Conservation (phyloP, 1,284 basidiomycete genomes). For the Microbotryomycetes sp. region DNA sequence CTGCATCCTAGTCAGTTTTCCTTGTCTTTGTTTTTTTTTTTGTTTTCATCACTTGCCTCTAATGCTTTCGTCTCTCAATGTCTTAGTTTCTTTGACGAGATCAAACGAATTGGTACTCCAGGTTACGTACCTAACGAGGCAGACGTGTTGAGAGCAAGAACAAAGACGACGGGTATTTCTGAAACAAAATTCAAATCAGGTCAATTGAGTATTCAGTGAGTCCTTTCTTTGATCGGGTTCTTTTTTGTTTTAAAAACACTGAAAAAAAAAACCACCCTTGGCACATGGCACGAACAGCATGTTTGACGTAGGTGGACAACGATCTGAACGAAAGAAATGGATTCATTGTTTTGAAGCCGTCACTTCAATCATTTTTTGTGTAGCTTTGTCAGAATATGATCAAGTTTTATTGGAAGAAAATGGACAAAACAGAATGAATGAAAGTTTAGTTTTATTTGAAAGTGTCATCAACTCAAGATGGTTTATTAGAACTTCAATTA, state of each 20-base stretch:
- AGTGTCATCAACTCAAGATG: slow-evolving; percentile 95
- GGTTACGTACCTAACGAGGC: slow-evolving; percentile 81
- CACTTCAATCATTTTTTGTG: slow-evolving; percentile 78
- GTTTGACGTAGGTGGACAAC: slow-evolving; percentile 86
- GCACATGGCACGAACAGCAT: slow-evolving; percentile 53
- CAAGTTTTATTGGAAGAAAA: slow-evolving; percentile 89
- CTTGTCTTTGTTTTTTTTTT: not conserved
- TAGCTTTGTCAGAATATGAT: slow-evolving; percentile 81
- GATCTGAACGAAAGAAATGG: slow-evolving; percentile 80
- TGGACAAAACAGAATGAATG: slow-evolving; percentile 91
- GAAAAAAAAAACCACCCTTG: not conserved
- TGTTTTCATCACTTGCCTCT: slow-evolving; percentile 12
- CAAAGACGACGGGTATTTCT: slow-evolving; percentile 87
- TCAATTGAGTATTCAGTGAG: slow-evolving; percentile 48
- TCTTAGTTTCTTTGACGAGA: slow-evolving; percentile 77
- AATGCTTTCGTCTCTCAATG: slow-evolving; percentile 38
- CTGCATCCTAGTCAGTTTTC: slow-evolving; percentile 72
- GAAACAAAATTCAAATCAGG: slow-evolving; percentile 59
- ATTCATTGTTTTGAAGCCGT: slow-evolving; percentile 47
- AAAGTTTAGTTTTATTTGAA: slow-evolving; percentile 88
- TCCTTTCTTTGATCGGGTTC: not conserved
- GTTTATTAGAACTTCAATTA: slow-evolving; percentile 56
- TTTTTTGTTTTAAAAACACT: no score
- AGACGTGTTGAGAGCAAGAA: slow-evolving; percentile 80
- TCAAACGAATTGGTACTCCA: slow-evolving; percentile 68